Base-by-base conservation (phyloP, 2,329 filamentous ascomycete species). In the Penicillium griseofulvum region DNA sequence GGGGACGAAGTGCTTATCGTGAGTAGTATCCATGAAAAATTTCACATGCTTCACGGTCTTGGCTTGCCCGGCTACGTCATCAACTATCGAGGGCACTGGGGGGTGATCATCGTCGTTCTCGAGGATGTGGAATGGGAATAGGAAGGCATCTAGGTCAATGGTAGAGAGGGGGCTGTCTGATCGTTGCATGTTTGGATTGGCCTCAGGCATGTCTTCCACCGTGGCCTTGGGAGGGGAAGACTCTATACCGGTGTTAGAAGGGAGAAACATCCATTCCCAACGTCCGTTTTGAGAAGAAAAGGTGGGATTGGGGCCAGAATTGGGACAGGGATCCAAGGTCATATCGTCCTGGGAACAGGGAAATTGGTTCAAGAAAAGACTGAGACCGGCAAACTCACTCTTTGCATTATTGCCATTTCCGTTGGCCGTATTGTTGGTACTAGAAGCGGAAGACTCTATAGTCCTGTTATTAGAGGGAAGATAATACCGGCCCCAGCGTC, bases 1-100 rank as follows among this genome's bases (percentile, higher is more conserved):
- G 1, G 48, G 29, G 4, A 57, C 26, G 14, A 43, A 45, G 28
- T 58, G 56, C 11, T 57, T 57, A 16, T 52, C 41, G 4, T 50
- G 26, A 8, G n/a, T 19, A 2, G 11, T 44, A 10, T 52, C 37
- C 16, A 48, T 28, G 19, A 62, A 62, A 36, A 45, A 49, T 7
- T 29, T 11, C 1, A 62, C 51, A 12, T 52, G 26, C 33, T 31
- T 46, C 14, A 34, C 26, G 12, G 48, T 54, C 9, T 4, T 34
- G 1, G 39, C 24, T 39, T 31, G 42, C 9, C 38, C 47, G 6
- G 29, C 29, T 16, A n/a, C 22, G 22, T 39, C n/a, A 28, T 39
- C 36, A 2, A 22, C 7, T 6, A 42, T 8, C 9, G 16, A 22
- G 4, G 33, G 36, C 5, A 14, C 11, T 1, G 24, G 2, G 0